phyloP scores from a whole-genome alignment of 768 basidiomycete genomes.

The Phlebiopsis gigantea region DNA sequence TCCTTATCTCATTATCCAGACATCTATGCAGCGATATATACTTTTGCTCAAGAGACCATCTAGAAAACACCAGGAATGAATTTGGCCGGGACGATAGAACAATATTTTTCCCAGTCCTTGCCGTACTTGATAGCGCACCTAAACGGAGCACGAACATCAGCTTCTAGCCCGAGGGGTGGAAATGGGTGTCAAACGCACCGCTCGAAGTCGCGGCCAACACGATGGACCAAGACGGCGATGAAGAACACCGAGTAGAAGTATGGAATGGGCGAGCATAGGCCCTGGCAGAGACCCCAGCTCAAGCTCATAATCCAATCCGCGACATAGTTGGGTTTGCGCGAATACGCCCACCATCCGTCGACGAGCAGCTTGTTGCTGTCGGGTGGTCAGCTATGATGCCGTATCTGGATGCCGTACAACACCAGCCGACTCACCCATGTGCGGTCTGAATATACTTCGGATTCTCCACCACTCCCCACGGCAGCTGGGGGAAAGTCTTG shows the following conservation, averaged over 20 bases:
- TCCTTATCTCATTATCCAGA: background rate
- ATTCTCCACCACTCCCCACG: constrained; percentile 75
- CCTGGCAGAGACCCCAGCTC: constrained; percentile 79
- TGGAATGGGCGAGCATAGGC: constrained; percentile 75
- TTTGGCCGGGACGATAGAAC: constrained; percentile 80
- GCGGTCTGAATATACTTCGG: constrained; percentile 91
- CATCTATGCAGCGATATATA: background rate
- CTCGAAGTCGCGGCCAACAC: constrained; percentile 92
- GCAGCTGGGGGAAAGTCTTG: constrained; percentile 91
- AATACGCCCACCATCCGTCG: constrained; percentile 91
- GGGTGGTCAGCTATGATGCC: constrained; percentile 29
- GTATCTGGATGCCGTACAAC: constrained; percentile 1
- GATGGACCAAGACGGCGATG: constrained; percentile 85
- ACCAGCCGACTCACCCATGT: constrained; percentile 60
- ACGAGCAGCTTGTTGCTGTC: constrained; percentile 73
- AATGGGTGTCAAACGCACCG: constrained; percentile 38
- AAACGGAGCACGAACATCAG: constrained; percentile 5
- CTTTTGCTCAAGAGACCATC: background rate
- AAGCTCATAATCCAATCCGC: constrained; percentile 88
- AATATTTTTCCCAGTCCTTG: constrained; percentile 92
- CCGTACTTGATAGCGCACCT: constrained; percentile 88
- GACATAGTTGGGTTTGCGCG: constrained; percentile 97
- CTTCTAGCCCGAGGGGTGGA: background rate
- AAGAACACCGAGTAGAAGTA: constrained; percentile 98
- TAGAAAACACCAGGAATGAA: constrained; percentile 89